Evolutionary conservation across 164 flowering plant species (phyloP).

Genomic region (Euptelea pleiosperma): DNA sequence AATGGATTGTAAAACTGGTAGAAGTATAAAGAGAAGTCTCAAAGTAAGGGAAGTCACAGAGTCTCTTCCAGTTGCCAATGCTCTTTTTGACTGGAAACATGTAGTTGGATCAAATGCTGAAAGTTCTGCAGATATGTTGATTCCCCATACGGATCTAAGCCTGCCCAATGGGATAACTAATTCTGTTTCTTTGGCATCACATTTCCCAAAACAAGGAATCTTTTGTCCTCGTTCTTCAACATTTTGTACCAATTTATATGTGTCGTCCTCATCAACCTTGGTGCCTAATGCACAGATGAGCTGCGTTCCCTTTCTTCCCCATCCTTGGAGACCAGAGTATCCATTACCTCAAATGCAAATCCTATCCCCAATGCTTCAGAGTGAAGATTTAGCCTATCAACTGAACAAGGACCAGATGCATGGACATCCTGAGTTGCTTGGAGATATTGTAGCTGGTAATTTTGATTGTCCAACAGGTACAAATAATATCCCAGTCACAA

Average conservation of each 20-base stretch:
- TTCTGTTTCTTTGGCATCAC: slow-evolving; percentile 2
- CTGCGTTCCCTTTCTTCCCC: slow-evolving; percentile 15
- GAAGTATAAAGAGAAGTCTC: not conserved
- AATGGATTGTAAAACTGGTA: not conserved
- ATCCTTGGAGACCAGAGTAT: slow-evolving; percentile 5
- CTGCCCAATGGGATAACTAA: not conserved
- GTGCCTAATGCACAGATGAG: slow-evolving; percentile 1
- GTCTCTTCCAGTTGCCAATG: slow-evolving; percentile 8
- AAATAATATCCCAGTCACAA: not conserved
- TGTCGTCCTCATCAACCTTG: slow-evolving; percentile 1
- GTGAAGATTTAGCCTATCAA: not conserved
- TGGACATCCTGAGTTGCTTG: slow-evolving; percentile 11
- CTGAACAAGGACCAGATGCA: not conserved
- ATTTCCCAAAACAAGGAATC: slow-evolving; percentile 2
- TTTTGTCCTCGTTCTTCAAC: slow-evolving; percentile 2
- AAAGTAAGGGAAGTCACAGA: not conserved
- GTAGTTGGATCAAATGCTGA: not conserved
- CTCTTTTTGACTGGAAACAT: slow-evolving; percentile 8
- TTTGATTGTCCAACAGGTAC: slow-evolving; percentile 1
- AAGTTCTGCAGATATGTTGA: not conserved
- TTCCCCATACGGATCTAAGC: slow-evolving; percentile 7
- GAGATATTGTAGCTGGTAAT: slow-evolving; percentile 11
- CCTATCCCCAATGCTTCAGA: not conserved
- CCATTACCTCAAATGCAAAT: slow-evolving; percentile 3
- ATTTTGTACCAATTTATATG: slow-evolving; percentile 18